Conservation (phyloP, 495 filamentous ascomycete genomes). For the Xeromyces bisporus region DNA sequence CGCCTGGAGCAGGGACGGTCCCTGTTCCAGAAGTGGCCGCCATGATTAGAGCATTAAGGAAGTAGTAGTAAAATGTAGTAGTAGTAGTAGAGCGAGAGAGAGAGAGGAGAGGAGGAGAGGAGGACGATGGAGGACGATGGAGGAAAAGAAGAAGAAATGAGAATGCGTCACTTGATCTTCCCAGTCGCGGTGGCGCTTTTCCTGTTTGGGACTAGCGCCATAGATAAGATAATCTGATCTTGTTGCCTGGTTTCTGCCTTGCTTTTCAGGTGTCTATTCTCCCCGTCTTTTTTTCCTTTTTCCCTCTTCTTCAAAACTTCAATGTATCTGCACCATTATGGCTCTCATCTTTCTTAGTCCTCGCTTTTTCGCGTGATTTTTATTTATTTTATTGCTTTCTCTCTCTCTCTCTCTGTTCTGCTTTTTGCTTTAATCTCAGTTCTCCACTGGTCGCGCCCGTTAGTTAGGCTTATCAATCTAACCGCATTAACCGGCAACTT, state of each 20-base stretch:
- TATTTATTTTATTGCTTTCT: slow-evolving; percentile 4
- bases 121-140: no score
- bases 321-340: not conserved
- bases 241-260: no score
- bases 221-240: slow-evolving; percentile 12
- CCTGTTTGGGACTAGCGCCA: slow-evolving; percentile 3
- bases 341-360: not conserved
- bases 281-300: not conserved
- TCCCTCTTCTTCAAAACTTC: not conserved
- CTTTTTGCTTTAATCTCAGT: not conserved
- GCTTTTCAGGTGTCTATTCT: no score
- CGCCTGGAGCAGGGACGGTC: slow-evolving; percentile 6
- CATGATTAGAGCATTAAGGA: slow-evolving; percentile 21
- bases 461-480: slow-evolving; percentile 19
- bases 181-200: slow-evolving; percentile 12
- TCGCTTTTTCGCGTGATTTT: slow-evolving; percentile 1
- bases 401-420: not conserved
- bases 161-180: slow-evolving; percentile 5
- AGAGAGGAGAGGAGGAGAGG: no score
- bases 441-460: not conserved
- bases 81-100: no score
- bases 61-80: slow-evolving; percentile 7
- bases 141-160: not conserved
- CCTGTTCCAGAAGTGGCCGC: slow-evolving; percentile 17
- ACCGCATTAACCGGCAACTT: slow-evolving; percentile 3